phyloP scores from a whole-genome alignment of 495 filamentous ascomycete genomes.

The Podospora appendiculata region DNA sequence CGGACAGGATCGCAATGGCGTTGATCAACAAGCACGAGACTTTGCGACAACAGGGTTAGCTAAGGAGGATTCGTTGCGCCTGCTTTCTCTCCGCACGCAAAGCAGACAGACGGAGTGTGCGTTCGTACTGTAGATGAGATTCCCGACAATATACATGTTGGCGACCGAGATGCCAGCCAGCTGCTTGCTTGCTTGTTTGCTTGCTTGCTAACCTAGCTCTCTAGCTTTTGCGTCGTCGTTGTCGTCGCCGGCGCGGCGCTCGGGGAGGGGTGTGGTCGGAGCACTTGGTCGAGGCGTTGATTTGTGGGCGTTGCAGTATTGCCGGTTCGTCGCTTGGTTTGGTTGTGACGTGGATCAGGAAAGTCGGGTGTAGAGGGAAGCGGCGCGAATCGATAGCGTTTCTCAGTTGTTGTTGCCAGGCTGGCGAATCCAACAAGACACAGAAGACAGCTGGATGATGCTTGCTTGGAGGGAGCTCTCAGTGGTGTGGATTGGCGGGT shows the following conservation, averaged over 20 bases:
- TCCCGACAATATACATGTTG: conserved; percentile 65
- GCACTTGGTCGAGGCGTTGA: too few species aligned
- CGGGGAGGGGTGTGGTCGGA: not conserved
- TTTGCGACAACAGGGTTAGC: conserved; percentile 18
- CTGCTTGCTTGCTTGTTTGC: not conserved
- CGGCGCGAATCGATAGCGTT: too few species aligned
- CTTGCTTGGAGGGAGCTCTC: too few species aligned
- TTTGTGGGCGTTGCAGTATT: not conserved
- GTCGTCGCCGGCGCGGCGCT: conserved; percentile 1
- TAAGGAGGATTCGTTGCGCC: not conserved
- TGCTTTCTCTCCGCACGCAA: too few species aligned
- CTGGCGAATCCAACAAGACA: too few species aligned
- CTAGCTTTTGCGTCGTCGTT: not conserved
- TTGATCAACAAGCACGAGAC: conserved; percentile 83
- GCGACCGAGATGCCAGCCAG: not conserved
- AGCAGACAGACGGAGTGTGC: too few species aligned
- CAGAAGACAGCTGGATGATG: too few species aligned
- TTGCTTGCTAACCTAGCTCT: not conserved
- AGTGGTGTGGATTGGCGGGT: too few species aligned
- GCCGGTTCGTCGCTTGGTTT: too few species aligned
- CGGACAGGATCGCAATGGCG: conserved; percentile 88
- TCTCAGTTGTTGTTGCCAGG: too few species aligned
- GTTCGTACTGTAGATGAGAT: conserved; percentile 59
- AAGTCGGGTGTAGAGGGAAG: too few species aligned
- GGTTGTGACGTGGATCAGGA: too few species aligned